Conservation (phyloP, 2,329 filamentous ascomycete species). For the Talaromyces sp. region DNA sequence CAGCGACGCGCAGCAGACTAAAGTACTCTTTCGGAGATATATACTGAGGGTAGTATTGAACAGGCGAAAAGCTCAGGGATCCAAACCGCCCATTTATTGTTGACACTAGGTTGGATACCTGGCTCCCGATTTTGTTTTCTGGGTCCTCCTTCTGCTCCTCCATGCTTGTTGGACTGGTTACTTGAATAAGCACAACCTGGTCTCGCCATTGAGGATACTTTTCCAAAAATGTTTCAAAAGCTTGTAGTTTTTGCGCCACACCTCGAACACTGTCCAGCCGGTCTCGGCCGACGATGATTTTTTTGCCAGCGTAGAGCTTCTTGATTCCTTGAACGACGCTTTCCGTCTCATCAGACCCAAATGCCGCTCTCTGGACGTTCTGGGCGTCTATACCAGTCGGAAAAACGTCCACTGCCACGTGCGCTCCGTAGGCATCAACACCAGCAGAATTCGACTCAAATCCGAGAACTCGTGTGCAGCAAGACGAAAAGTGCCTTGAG, state of each 20-base stretch:
- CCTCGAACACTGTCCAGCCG: conserved; percentile 89
- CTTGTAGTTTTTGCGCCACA: conserved; percentile 92
- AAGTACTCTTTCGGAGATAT: conserved; percentile 88
- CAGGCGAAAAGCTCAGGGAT: conserved; percentile 80
- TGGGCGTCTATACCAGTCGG: conserved; percentile 91
- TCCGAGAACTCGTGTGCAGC: conserved; percentile 85
- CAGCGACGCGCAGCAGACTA: conserved; percentile 80
- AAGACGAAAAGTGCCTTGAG: conserved; percentile 88
- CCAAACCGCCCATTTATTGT: conserved; percentile 89
- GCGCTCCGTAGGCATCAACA: conserved; percentile 81
- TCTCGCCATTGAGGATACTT: conserved; percentile 87
- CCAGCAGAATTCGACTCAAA: conserved; percentile 81
- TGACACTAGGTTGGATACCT: conserved; percentile 84
- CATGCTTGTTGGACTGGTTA: conserved; percentile 79
- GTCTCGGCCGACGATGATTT: conserved; percentile 91
- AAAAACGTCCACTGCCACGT: conserved; percentile 87
- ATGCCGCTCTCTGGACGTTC: conserved; percentile 70
- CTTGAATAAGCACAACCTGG: conserved; percentile 88
- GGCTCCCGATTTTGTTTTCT: conserved; percentile 76
- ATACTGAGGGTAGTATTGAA: conserved; percentile 94
- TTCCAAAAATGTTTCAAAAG: conserved; percentile 87
- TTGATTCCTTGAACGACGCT: conserved; percentile 67
- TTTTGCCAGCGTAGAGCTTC: conserved; percentile 78
- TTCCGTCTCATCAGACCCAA: conserved; percentile 62
- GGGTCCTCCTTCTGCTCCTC: conserved; percentile 72